Base-by-base conservation (phyloP, 768 basidiomycete genomes). In the Agaricus blazei region DNA sequence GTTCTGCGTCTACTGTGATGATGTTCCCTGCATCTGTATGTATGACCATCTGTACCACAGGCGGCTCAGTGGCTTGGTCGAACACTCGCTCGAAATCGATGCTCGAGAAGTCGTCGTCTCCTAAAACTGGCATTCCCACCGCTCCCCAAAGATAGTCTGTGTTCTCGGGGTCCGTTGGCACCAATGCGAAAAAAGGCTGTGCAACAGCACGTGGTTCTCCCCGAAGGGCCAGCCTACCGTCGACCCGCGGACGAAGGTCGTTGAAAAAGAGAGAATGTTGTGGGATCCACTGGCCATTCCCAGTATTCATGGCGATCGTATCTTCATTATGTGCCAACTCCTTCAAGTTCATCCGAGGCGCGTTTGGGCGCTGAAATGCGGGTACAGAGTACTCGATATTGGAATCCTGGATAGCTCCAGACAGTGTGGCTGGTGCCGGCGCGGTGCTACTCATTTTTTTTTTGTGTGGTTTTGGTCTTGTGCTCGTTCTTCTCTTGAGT, bases 61-160 rank as follows among this genome's bases (percentile, higher is more conserved):
- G 31, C 37, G 52, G 52, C n/a, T 48, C 45, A 15, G 52, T 54
- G 27, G 52, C 45, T 48, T 44, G 45, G 26, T 47, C 52, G 45
- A 45, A 14, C 12, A 37, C n/a, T 26, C 38, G 44, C 37, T 48
- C 52, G 31, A 54, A 54, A 45, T 46, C 26, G 7, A 54, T n/a
- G 40, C 45, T 9, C 12, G 9, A n/a, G 7, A 5, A 3, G 38
- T 15, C 14, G 23, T 54, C 24, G 19, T 27, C 2, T 9, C 7
- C 15, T 34, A 34, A 11, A 26, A 47, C 36, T 27, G 46, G 8
- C 47, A 9, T 26, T 3, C 34, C 23, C 2, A 54, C 38, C 12
- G 44, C 52, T 2, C 45, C 52, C 52, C 52, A 48, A n/a, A 54
- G 45, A 31, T 54, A 46, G 11, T 19, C 19, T 19, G 19, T 19